phyloP scores from a whole-genome alignment of 208 protist species.

The Wallacemonas sp. region DNA sequence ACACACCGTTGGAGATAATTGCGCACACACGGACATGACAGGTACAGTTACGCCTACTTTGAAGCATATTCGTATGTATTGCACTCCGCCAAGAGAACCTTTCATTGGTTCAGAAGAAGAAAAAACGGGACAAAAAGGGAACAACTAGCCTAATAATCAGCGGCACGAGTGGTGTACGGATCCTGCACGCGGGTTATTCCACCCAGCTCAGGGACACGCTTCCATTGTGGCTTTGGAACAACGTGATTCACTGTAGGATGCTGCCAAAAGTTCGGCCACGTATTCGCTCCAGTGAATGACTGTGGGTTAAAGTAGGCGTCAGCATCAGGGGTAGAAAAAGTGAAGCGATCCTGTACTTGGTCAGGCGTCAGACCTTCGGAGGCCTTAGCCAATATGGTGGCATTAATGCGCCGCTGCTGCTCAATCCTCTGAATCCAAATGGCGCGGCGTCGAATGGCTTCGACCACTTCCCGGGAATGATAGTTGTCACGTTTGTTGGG shows the following conservation, averaged over 20 bases:
- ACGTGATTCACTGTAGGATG: constrained; percentile 76
- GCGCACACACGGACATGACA: too few relatives aligned
- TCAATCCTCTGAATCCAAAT: constrained; percentile 84
- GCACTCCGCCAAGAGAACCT: too few relatives aligned
- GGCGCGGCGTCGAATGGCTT: constrained; percentile 76
- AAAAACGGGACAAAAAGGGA: not conserved
- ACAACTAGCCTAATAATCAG: constrained; percentile 54
- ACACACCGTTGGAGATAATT: too few relatives aligned
- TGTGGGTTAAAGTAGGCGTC: constrained; percentile 82
- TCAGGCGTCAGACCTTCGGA: constrained; percentile 25
- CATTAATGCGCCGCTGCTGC: constrained; percentile 82
- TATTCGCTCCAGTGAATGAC: constrained; percentile 59
- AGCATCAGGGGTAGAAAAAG: constrained; percentile 66
- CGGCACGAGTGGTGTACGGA: constrained; percentile 36
- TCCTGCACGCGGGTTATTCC: constrained; percentile 87
- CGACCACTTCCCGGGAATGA: constrained; percentile 76
- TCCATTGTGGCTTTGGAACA: constrained; percentile 77
- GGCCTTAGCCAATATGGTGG: constrained; percentile 41
- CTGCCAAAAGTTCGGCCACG: constrained; percentile 91
- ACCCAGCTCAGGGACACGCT: constrained; percentile 71
- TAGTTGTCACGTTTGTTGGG: constrained; percentile 73
- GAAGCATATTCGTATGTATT: too few relatives aligned
- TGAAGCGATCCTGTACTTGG: constrained; percentile 50
- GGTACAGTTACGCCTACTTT: too few relatives aligned
- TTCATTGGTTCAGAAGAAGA: not conserved